Evolutionary conservation across 192 early-diverging fungal species (phyloP).

Genomic region (Rhizophagus clarus): DNA sequence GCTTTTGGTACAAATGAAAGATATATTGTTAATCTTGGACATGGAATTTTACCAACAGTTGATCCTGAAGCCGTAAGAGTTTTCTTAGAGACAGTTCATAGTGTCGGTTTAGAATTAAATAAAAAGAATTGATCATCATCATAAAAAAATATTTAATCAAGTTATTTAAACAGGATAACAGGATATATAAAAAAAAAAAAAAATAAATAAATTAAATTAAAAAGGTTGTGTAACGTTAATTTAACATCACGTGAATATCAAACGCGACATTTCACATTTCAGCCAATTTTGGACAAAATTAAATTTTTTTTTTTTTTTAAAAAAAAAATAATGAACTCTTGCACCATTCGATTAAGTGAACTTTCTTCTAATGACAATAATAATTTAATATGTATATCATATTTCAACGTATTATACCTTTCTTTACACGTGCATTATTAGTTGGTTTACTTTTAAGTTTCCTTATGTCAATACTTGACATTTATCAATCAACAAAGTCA

Average conservation of each 20-base stretch:
- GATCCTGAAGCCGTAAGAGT: conserved; percentile 70
- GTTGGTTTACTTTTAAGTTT: background rate
- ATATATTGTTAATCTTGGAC: conserved; percentile 96
- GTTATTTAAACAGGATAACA: too few relatives aligned
- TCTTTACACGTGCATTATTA: background rate
- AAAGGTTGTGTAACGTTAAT: too few relatives aligned
- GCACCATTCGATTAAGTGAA: background rate
- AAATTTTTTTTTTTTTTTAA: too few relatives aligned
- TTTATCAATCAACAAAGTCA: background rate
- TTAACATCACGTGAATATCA: too few relatives aligned
- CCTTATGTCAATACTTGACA: background rate
- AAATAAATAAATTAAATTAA: too few relatives aligned
- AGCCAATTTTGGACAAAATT: too few relatives aligned
- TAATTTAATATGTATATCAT: background rate
- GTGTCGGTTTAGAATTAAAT: conserved; percentile 56
- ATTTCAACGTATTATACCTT: background rate
- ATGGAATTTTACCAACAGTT: conserved; percentile 90
- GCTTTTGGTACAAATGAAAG: conserved; percentile 70
- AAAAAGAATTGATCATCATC: conserved; percentile 14
- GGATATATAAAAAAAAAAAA: too few relatives aligned
- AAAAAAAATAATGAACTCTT: too few relatives aligned
- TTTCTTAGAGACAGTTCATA: conserved; percentile 72
- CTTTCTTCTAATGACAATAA: background rate
- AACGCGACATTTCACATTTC: too few relatives aligned
- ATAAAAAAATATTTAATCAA: too few relatives aligned